These are phyloP conservation scores for Opeltia flavorubescens DNA, from an alignment of 495 filamentous ascomycete species.

Conservation along the genomic window DNA sequence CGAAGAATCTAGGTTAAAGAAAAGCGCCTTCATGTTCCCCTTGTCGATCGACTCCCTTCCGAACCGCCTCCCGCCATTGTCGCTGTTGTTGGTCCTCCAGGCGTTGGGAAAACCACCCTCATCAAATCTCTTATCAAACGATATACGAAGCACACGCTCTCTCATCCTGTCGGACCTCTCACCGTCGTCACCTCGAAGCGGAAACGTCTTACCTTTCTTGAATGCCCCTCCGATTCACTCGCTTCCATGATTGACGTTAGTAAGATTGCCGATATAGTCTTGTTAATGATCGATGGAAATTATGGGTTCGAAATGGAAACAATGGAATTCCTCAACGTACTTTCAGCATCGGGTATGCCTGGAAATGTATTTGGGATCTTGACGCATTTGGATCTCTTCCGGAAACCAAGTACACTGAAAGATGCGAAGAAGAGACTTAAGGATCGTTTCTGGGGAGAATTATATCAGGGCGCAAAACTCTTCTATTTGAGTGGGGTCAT, in stretches of 20 bases:
- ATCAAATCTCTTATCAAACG: conserved; percentile 86
- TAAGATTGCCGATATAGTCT: conserved; percentile 91
- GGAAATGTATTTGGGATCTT: conserved; percentile 96
- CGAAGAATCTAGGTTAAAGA: conserved; percentile 57
- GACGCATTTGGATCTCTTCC: conserved; percentile 90
- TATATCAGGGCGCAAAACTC: conserved; percentile 91
- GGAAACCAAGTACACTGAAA: conserved; percentile 75
- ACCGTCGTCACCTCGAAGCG: conserved; percentile 91
- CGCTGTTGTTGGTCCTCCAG: conserved; percentile 83
- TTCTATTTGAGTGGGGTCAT: conserved; percentile 94
- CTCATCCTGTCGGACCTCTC: conserved; percentile 77
- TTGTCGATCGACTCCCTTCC: conserved; percentile 87
- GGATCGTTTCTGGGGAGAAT: conserved; percentile 87
- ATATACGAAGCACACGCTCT: conserved; percentile 90
- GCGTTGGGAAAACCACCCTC: conserved; percentile 67
- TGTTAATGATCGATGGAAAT: conserved; percentile 96
- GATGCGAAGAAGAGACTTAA: conserved; percentile 92
- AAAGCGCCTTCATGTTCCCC: conserved; percentile 87
- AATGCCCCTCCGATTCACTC: conserved; percentile 86
- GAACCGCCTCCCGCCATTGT: conserved; percentile 91
- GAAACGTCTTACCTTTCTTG: conserved; percentile 83
- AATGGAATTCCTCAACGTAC: conserved; percentile 93
- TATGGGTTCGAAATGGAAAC: conserved; percentile 99
- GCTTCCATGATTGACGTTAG: conserved; percentile 90
- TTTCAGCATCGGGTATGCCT: conserved; percentile 85